These are phyloP conservation scores for Hypoxylon subgilvum DNA, from an alignment of 495 filamentous ascomycete species.

Conservation along the genomic window DNA sequence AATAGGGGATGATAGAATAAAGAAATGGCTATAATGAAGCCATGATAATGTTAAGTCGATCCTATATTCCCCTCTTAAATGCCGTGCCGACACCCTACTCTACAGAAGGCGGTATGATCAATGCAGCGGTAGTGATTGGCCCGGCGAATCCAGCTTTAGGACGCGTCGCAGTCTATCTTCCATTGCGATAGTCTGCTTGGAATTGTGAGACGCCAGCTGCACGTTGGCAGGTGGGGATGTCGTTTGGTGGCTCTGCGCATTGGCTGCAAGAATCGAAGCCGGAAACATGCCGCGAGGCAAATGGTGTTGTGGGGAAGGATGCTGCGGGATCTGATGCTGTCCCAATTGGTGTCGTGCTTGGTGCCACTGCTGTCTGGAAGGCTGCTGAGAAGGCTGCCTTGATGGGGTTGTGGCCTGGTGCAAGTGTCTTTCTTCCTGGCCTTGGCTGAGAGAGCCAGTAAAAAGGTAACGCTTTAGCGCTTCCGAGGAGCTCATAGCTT, in stretches of 20 bases:
- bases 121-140: conserved; percentile 7
- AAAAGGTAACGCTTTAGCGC: conserved; percentile 50
- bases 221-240: conserved; percentile 12
- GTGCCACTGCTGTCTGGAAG: background rate
- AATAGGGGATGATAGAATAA: too few relatives aligned
- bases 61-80: too few relatives aligned
- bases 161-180: conserved; percentile 58
- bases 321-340: background rate
- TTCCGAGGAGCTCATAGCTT: conserved; percentile 41
- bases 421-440: background rate
- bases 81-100: too few relatives aligned
- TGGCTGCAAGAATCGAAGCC: conserved; percentile 32
- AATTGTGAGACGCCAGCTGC: conserved; percentile 23
- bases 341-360: conserved; percentile 13
- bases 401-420: background rate
- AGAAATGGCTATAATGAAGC: too few relatives aligned
- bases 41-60: too few relatives aligned
- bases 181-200: conserved; percentile 49
- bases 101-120: conserved; percentile 8
- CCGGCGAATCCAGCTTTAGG: conserved; percentile 50
- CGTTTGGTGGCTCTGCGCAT: conserved; percentile 19
- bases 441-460: conserved; percentile 28
- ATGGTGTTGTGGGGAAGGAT: conserved; percentile 1
- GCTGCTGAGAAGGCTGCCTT: conserved; percentile 7
- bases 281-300: conserved; percentile 33